A percentile compares a stretch with the other conserved stretches of the same genome.
Evolutionary conservation across 306 rosid species (phyloP).

Genomic region (Castanea crenata): DNA sequence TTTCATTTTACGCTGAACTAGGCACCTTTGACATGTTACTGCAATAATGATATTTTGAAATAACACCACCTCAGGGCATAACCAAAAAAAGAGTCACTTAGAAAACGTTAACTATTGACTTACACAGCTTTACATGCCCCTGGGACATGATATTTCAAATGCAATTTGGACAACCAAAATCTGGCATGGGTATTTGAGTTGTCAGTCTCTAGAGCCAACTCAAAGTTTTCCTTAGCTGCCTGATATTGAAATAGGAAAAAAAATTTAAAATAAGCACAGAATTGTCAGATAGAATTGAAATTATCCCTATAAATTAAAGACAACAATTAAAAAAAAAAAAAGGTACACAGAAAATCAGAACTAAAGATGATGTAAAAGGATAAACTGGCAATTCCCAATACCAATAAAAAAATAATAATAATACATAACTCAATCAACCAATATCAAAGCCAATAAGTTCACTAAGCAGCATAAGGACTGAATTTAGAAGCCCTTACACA

Average conservation of each 20-base stretch:
- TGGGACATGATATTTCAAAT: constrained; percentile 90
- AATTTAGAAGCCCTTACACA: neutral
- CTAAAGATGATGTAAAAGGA: neutral
- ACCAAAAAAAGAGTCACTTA: neutral
- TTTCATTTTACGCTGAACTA: neutral
- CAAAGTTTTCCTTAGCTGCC: constrained; percentile 89
- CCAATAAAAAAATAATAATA: neutral
- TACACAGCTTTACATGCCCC: constrained; percentile 77
- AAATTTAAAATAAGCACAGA: neutral
- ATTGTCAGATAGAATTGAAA: neutral
- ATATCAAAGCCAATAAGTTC: neutral
- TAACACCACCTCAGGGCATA: constrained; percentile 10
- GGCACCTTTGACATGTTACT: neutral
- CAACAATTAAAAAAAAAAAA: neutral
- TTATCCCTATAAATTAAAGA: neutral
- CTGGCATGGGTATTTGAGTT: constrained; percentile 80
- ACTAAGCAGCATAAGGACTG: neutral
- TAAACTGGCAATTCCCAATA: neutral
- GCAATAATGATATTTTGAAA: neutral
- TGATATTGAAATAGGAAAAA: constrained; percentile 25
- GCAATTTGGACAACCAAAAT: constrained; percentile 84
- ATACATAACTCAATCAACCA: neutral
- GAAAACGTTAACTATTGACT: constrained; percentile 17
- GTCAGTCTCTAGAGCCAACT: constrained; percentile 88
- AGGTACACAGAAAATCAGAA: neutral